These are phyloP conservation scores for Aspergillus tubingensis DNA, from an alignment of 2,329 filamentous ascomycete species.

Conservation along the genomic window DNA sequence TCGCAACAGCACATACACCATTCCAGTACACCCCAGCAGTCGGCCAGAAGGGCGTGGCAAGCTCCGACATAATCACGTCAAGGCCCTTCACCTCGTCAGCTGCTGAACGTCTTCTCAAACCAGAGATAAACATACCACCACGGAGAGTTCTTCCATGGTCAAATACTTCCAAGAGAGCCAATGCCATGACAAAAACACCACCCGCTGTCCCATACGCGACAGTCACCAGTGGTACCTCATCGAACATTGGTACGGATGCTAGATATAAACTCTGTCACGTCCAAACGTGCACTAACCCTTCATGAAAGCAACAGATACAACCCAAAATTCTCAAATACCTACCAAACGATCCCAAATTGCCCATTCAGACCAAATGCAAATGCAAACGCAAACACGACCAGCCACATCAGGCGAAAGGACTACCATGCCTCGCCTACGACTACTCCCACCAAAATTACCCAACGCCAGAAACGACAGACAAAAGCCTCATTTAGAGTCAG, in stretches of 20 bases:
- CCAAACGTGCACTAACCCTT: background rate
- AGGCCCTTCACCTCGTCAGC: conserved; percentile 31
- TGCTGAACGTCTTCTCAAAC: conserved; percentile 30
- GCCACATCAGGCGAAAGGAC: background rate
- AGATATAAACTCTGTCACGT: background rate
- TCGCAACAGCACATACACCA: conserved; percentile 4
- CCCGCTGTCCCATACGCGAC: background rate
- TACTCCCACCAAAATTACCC: background rate
- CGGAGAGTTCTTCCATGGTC: conserved; percentile 46
- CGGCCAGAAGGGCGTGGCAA: background rate
- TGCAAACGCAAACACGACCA: background rate
- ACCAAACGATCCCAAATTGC: background rate
- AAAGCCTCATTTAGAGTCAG: too few species aligned
- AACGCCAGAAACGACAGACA: background rate
- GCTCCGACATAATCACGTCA: background rate
- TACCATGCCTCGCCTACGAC: background rate
- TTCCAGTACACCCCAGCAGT: background rate
- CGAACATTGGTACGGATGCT: background rate
- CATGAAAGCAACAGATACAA: background rate
- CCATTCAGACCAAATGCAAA: too few species aligned
- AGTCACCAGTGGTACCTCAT: background rate
- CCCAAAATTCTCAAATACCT: background rate
- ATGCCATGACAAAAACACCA: background rate
- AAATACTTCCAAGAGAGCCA: conserved; percentile 28
- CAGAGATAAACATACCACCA: conserved; percentile 40